Evolutionary conservation across 495 filamentous ascomycete species (phyloP), one percentile per base, ranked within the genome.

Genomic region (Annulohypoxylon nitens): DNA sequence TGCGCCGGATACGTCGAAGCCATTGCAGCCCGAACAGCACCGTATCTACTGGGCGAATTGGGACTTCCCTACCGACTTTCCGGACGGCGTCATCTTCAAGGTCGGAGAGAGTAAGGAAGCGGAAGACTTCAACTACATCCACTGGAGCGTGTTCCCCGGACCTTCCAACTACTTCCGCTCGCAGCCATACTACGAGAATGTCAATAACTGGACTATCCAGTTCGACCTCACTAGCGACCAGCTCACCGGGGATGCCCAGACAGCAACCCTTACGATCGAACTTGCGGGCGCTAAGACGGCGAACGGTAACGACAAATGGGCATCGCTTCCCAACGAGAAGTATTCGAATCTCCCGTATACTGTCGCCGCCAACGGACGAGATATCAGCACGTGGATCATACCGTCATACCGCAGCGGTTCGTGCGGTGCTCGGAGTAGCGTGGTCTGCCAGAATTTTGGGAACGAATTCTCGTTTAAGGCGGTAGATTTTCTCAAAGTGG

Each of bases 1-100:
- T 55, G 79, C 78, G 7, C 80, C 70, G 1, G 84, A 86, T 34
- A 54, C 63, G 0, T 81, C 82, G 9, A 83, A 84, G 33, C 84
- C 87, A 2, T 71, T 86, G 2, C 79, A 83, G 16, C 86, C 85
- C 1, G 81, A 76, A 1, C 81, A 89, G 67, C 82, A 88, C 72
- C 79, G 81, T n/a, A 82, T 87, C 68, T 89, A 87, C 77, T 89
- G 84, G 85, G 87, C 76, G 0, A 80, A 80, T 1, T 88, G 88
- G 69, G 86, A 89, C 71, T 89, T 86, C 81, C 78, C 80, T 0
- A 69, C 61, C 1, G 86, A 90, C 47, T 88, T 88, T 73, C 87
- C 87, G 0, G 26, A 81, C 0, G 86, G 86, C 4, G 81, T 88
- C 7, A 78, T 79, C 39, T 89, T 83, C 74, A 82, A 81, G 5